Percentiles rank a stretch among this genome's conserved stretches.
phyloP scores from a whole-genome alignment of 805 yeast species.

The Candida manassasensis region DNA sequence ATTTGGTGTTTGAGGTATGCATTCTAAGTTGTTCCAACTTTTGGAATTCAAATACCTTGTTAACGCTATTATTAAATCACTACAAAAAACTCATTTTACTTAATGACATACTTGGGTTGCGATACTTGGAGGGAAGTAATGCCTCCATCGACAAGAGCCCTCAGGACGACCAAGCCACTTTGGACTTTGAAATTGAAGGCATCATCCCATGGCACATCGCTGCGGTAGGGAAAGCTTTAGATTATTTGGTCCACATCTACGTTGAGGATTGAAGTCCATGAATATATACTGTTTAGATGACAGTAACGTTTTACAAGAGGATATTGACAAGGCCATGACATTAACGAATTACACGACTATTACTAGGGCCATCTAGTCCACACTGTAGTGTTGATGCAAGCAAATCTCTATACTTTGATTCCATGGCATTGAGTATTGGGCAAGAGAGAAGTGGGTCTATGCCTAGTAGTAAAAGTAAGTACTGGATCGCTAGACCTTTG shows the following conservation, averaged over 20 bases:
- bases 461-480: no score
- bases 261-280: no score
- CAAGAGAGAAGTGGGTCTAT: no score
- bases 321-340: no score
- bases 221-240: conserved; percentile 60
- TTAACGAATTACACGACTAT: no score
- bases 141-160: conserved; percentile 2
- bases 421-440: no score
- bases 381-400: no score
- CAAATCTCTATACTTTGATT: no score
- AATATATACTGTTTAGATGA: no score
- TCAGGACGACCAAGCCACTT: conserved; percentile 5
- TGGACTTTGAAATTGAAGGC: conserved; percentile 16
- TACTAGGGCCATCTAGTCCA: no score
- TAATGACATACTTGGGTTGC: conserved; percentile 34
- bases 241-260: conserved; percentile 52
- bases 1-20: conserved; percentile 54
- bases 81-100: conserved; percentile 52
- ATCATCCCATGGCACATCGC: conserved; percentile 71
- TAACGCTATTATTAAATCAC: conserved; percentile 55
- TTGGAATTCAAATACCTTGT: conserved; percentile 49
- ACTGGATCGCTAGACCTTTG: no score
- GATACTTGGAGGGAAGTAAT: conserved; percentile 16
- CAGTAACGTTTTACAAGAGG: no score
- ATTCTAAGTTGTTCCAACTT: conserved; percentile 70